Evolutionary conservation across 495 filamentous ascomycete species (phyloP).

Genomic region (Neurospora tetraspora): DNA sequence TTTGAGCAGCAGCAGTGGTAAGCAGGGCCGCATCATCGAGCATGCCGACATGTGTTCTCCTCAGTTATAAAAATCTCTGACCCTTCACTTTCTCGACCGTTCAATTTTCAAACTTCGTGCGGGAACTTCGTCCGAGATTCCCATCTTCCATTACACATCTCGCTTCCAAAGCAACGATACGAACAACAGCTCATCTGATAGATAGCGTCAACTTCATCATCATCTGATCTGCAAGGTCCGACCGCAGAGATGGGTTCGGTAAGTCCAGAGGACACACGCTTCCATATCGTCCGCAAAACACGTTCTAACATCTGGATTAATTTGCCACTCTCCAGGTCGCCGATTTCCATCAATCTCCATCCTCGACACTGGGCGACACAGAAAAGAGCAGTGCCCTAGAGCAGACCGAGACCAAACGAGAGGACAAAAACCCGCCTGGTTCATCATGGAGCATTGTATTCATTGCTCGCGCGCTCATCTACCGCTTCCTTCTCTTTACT

Average conservation of each 20-base stretch:
- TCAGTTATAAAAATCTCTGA: not conserved
- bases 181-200: not conserved
- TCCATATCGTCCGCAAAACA: not conserved
- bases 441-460: not conserved
- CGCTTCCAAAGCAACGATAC: not conserved
- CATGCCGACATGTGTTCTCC: not conserved
- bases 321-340: not conserved
- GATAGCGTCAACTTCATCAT: not conserved
- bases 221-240: not conserved
- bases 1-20: not conserved
- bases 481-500: not conserved
- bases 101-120: too few species aligned
- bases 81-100: not conserved
- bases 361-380: not conserved
- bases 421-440: not conserved
- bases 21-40: not conserved
- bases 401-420: not conserved
- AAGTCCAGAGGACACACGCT: not conserved
- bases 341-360: not conserved
- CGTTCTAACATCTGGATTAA: not conserved
- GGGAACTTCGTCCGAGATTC: not conserved
- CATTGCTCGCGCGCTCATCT: not conserved
- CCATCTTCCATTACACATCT: not conserved
- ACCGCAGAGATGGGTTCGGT: not conserved
- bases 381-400: not conserved